A percentile compares a stretch with the other conserved stretches of the same genome.
Conservation (phyloP, 2,329 filamentous ascomycete species). For the Calonectria henricotiae region DNA sequence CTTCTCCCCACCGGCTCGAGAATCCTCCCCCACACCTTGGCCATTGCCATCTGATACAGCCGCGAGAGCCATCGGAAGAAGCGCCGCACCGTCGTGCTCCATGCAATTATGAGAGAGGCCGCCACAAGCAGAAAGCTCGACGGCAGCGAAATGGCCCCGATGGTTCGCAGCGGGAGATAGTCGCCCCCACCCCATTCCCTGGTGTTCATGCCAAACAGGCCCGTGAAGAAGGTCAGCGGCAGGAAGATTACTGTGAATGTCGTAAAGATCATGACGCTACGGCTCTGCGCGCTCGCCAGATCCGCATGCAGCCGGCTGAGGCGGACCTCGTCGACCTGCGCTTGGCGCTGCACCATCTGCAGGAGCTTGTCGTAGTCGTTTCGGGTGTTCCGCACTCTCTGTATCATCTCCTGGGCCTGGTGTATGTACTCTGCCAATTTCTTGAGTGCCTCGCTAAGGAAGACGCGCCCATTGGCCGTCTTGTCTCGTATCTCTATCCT, state of each 20-base stretch:
- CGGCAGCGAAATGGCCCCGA: slow-evolving; percentile 67
- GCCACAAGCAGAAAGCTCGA: slow-evolving; percentile 67
- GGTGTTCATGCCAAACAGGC: slow-evolving; percentile 78
- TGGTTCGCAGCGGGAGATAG: slow-evolving; percentile 62
- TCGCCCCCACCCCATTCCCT: slow-evolving; percentile 71
- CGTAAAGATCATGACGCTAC: slow-evolving; percentile 78
- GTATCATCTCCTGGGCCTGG: slow-evolving; percentile 72
- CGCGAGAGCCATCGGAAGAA: slow-evolving; percentile 52
- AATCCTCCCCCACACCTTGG: slow-evolving; percentile 47
- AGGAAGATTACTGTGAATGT: slow-evolving; percentile 77
- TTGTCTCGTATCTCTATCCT: slow-evolving; percentile 60
- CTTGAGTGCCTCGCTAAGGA: slow-evolving; percentile 69
- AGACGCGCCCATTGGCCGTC: slow-evolving; percentile 66
- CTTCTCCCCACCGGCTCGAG: slow-evolving; percentile 47
- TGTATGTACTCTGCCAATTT: slow-evolving; percentile 71
- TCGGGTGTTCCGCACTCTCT: slow-evolving; percentile 71
- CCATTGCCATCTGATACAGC: slow-evolving; percentile 34
- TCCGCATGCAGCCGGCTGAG: slow-evolving; percentile 76
- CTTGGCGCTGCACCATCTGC: slow-evolving; percentile 78
- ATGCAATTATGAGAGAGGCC: slow-evolving; percentile 70
- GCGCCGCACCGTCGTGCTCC: slow-evolving; percentile 65
- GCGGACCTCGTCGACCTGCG: slow-evolving; percentile 77
- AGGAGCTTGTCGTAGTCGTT: slow-evolving; percentile 78
- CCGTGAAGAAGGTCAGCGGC: slow-evolving; percentile 77
- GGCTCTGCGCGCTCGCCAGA: slow-evolving; percentile 74